Evolutionary conservation across 1,139 yeast species (phyloP), one percentile per base, ranked within the genome.

Genomic region (Hansenula lynferdii): DNA sequence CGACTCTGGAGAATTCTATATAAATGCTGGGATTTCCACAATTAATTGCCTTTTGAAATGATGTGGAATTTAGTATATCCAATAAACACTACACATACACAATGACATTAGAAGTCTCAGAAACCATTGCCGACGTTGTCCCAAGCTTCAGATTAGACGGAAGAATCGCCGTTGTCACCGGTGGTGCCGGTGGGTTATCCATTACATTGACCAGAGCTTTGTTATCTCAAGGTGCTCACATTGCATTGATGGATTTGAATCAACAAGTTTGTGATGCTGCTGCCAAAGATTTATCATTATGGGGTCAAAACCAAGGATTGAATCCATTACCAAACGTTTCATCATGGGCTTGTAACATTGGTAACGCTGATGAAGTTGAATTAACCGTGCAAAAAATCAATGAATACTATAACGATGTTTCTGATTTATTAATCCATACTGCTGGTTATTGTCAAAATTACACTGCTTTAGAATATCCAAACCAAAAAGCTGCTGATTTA

Each of bases 361-460:
- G 85, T 5, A 82, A 81, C 52, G 73, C 82, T 28, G 72, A 61
- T 33, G 64, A 69, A 38, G 92, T 84, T 39, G 82, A 79, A 41
- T 62, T 65, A 28, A 70, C 77, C 9, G 73, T 85, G 57, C 67
- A 70, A 50, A 51, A 61, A 14, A 64, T 68, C 64, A 39, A 64
- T 35, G 79, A 74, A 51, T 86, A 81, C 59, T 75, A 71, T 36
- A 72, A 72, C 45, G 39, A 47, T 8, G 69, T 80, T 36, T 77
- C 87, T 28, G 77, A 80, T 52, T 65, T 83, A 45, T 70, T 85
- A 52, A 72, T 85, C 45, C 84, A 85, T 65, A 72, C 87, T 36
- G 94, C 95, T 11, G 94, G 95, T n/a, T 85, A 80, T 67, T 80
- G 87, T 58, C 89, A 83, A 59, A 83, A 81, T 65, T 76, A 71